Evolutionary conservation across 1,284 basidiomycete species (phyloP).

Genomic region (Ustilago hordei): DNA sequence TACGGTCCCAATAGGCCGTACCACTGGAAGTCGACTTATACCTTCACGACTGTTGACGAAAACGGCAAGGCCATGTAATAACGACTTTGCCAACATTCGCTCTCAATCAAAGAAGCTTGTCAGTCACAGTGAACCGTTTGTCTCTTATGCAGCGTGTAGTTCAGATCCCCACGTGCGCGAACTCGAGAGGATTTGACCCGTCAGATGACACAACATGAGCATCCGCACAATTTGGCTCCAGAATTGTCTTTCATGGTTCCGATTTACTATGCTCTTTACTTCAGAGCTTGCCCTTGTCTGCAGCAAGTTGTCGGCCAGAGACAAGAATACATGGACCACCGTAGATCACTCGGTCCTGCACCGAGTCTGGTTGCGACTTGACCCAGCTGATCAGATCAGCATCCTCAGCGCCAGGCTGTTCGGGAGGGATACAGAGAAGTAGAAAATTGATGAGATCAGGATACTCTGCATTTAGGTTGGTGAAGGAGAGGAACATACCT

Average conservation of each 20-base stretch:
- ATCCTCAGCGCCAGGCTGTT: slow-evolving; percentile 60
- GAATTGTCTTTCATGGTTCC: not conserved
- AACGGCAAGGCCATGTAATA: slow-evolving; percentile 29
- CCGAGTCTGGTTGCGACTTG: slow-evolving; percentile 41
- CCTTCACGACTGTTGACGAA: slow-evolving; percentile 52
- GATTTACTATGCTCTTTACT: too few relatives aligned
- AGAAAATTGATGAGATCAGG: not conserved
- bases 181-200: not conserved
- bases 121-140: too few relatives aligned
- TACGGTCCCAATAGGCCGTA: slow-evolving; percentile 58
- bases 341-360: slow-evolving; percentile 60
- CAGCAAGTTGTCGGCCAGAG: slow-evolving; percentile 58
- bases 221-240: not conserved
- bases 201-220: not conserved
- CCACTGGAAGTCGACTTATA: slow-evolving; percentile 61
- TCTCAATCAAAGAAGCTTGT: not conserved
- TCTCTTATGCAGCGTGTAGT: not conserved
- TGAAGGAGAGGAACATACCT: slow-evolving; percentile 23
- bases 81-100: not conserved
- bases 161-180: not conserved
- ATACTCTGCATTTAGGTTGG: not conserved
- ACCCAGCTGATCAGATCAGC: slow-evolving; percentile 60
- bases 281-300: slow-evolving; percentile 60
- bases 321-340: slow-evolving; percentile 67
- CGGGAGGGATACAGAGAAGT: not conserved